phyloP scores from a whole-genome alignment of 768 basidiomycete species.

The Suillus discolor region DNA sequence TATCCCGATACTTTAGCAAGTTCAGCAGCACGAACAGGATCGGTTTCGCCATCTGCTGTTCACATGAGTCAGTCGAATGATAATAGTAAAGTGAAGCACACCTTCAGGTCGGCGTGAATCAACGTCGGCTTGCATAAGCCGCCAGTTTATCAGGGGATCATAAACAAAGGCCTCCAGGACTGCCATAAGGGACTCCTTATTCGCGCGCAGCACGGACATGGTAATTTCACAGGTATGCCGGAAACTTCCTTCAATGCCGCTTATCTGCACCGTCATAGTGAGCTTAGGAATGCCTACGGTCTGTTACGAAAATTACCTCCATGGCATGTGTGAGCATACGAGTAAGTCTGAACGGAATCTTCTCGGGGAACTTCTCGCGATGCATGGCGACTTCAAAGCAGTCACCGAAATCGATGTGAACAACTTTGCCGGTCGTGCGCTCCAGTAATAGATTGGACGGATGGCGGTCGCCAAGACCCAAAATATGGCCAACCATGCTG shows the following conservation, averaged over 20 bases:
- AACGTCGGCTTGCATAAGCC: constrained; percentile 83
- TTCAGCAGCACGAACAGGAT: constrained; percentile 60
- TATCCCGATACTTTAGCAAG: constrained; percentile 68
- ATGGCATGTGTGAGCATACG: constrained; percentile 99
- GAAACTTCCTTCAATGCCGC: constrained; percentile 98
- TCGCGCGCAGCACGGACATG: constrained; percentile 95
- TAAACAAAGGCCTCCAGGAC: constrained; percentile 99
- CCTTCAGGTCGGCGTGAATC: constrained; percentile 74
- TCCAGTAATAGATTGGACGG: constrained; percentile 94
- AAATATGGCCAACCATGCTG: constrained; percentile 98
- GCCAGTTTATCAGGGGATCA: constrained; percentile 97
- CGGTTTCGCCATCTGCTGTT: constrained; percentile 42
- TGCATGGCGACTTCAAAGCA: constrained; percentile 99
- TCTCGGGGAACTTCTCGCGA: constrained; percentile 98
- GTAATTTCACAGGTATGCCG: constrained; percentile 94
- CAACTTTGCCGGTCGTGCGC: constrained; percentile 89
- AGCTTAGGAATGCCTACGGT: constrained; percentile 4
- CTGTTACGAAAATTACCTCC: constrained; percentile 62
- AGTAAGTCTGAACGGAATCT: constrained; percentile 96
- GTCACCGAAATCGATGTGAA: constrained; percentile 97
- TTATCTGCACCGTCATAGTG: constrained; percentile 63
- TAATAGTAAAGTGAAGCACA: constrained; percentile 28
- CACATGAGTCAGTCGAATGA: constrained; percentile 6
- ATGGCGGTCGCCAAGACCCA: constrained; percentile 97
- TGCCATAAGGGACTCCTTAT: constrained; percentile 99